A percentile compares a stretch with the other conserved stretches of the same genome.
Conservation (phyloP, 176 grass and related monocot species). For the Paspalum notatum region DNA sequence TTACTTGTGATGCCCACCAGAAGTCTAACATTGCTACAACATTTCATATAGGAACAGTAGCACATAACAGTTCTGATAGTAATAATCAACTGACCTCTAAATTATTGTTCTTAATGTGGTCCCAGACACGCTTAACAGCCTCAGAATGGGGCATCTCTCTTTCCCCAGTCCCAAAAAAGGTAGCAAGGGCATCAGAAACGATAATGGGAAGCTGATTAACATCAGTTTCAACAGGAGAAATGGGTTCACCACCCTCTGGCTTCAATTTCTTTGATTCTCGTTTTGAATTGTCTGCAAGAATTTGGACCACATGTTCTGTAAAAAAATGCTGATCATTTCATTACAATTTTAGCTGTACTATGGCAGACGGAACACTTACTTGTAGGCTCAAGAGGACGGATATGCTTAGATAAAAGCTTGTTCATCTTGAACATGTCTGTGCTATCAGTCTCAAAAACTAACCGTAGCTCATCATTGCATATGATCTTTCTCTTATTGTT, state of each 20-base stretch:
- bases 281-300: slow-evolving; percentile 70
- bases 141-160: slow-evolving; percentile 80
- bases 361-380: slow-evolving; percentile 44
- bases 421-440: slow-evolving; percentile 99
- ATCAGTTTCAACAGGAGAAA: slow-evolving; percentile 54
- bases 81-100: slow-evolving; percentile 76
- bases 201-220: slow-evolving; percentile 50
- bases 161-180: slow-evolving; percentile 84
- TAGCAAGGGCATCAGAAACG: slow-evolving; percentile 79
- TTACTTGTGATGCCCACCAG: slow-evolving; percentile 3
- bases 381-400: slow-evolving; percentile 63
- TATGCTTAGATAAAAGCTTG: slow-evolving; percentile 88
- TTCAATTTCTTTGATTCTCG: slow-evolving; percentile 74
- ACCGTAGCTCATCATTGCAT: slow-evolving; percentile 83
- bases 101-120: slow-evolving; percentile 91
- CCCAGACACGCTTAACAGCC: slow-evolving; percentile 82
- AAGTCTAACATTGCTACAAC: background rate
- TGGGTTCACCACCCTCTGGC: slow-evolving; percentile 40
- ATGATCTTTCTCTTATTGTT: slow-evolving; percentile 98
- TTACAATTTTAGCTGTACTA: slow-evolving; percentile 3
- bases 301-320: slow-evolving; percentile 31
- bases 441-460: slow-evolving; percentile 91
- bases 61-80: slow-evolving; percentile 23
- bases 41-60: slow-evolving; percentile 22
- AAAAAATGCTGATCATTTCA: slow-evolving; percentile 12